phyloP scores from a whole-genome alignment of 371 early-diverging fungal species.

The Blastocladiella emersonii region DNA sequence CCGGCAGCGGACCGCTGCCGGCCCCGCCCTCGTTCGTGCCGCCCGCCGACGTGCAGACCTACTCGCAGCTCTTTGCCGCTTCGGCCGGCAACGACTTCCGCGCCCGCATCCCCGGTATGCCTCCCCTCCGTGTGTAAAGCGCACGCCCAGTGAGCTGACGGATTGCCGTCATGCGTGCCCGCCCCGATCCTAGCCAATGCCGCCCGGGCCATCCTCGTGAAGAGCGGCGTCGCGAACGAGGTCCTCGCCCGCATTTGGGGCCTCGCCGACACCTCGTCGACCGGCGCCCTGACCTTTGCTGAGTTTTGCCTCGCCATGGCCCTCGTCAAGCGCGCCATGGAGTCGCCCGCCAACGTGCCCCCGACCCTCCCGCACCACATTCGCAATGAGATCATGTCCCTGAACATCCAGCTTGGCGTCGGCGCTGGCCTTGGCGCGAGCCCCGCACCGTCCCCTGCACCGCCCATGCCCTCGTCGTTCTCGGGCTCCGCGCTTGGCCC shows the following conservation, averaged over 20 bases:
- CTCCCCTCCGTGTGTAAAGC: too few relatives aligned
- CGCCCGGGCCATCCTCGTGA: constrained; percentile 19
- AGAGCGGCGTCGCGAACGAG: constrained; percentile 19
- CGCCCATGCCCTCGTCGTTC: constrained; percentile 1
- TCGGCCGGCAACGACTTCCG: constrained; percentile 6
- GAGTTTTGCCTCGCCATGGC: constrained; percentile 46
- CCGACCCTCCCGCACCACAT: constrained; percentile 27
- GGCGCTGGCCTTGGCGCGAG: too few relatives aligned
- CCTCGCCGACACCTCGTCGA: constrained; percentile 17
- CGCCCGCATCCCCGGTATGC: background rate
- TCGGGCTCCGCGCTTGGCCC: too few relatives aligned
- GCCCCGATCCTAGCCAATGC: constrained; percentile 9
- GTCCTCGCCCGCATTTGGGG: constrained; percentile 30
- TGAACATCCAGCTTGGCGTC: constrained; percentile 7
- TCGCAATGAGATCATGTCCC: constrained; percentile 17
- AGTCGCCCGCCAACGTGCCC: constrained; percentile 20
- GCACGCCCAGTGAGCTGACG: too few relatives aligned
- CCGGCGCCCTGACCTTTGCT: constrained; percentile 27
- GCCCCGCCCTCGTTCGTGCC: constrained; percentile 16
- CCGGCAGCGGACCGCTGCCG: too few relatives aligned
- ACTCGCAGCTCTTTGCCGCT: constrained; percentile 12
- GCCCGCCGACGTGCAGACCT: constrained; percentile 9
- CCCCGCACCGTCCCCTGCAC: too few relatives aligned
- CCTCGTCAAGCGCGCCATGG: constrained; percentile 26
- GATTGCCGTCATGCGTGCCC: background rate